Base-by-base conservation (phyloP, 2,329 filamentous ascomycete genomes). In the Colletotrichum trifolii region DNA sequence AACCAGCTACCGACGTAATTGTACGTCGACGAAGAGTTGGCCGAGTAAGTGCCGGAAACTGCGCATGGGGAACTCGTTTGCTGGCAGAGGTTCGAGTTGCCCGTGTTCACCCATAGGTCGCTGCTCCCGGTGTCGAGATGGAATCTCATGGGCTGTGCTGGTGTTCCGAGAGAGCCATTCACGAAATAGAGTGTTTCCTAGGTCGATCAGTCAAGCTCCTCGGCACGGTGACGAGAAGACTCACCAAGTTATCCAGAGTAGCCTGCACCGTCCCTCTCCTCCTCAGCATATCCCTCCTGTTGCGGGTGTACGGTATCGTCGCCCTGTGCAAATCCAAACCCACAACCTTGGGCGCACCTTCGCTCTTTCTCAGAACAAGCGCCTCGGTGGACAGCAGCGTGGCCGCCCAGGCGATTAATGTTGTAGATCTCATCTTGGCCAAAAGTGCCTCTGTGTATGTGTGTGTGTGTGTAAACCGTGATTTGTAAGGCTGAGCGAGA, bases 11-110 rank as follows among this genome's bases (percentile, higher is more conserved):
- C 89, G 59, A 97, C 77, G 73, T 89, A 93, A 39, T 83, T 72
- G 76, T 94, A 95, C 2, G 93, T 92, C 2, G 91, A 93, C 0
- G 93, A 97, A 1, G 82, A 77, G 73, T 91, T 90, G 45, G 91
- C 85, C 47, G 79, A 75, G 76, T 94, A 97, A 1, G 88, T 88
- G 12, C 92, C 92, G 1, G 87, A 85, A 15, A 77, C 78, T 6
- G 76, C 71, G 73, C 93, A 96, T 1, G 84, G 83, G 12, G 82
- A 73, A 1, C 75, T 74, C 1, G 73, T 71, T 5, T 75, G 72
- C 8, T 73, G 72, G 73, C 93, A 96, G 13, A 92, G 76, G 1
- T 71, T 63, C 1, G 91, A 94, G 53, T 75, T 76, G 3, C 82
- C 79, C 2, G 88, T 85, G 73, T 96, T 96, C 8, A 91, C 85